phyloP scores from a whole-genome alignment of 2,329 filamentous ascomycete species.

The Talaromyces sp. region DNA sequence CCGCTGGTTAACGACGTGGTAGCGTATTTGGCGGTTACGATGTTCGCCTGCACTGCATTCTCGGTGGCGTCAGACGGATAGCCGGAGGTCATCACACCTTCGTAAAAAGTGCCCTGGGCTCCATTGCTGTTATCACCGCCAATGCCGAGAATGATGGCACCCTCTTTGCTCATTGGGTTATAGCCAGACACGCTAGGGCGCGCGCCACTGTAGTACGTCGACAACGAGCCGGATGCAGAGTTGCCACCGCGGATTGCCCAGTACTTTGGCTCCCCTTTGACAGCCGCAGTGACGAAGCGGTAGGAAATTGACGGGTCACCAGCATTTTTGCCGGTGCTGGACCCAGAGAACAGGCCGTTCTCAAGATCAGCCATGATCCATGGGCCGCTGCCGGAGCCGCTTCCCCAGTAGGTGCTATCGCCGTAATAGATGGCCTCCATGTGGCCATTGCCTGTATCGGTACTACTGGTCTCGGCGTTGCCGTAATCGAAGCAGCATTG shows the following conservation, averaged over 20 bases:
- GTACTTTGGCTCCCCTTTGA: slow-evolving; percentile 4
- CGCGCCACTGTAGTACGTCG: slow-evolving; percentile 6
- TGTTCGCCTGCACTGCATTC: slow-evolving; percentile 9
- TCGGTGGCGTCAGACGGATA: slow-evolving; percentile 9
- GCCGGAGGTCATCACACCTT: slow-evolving; percentile 12
- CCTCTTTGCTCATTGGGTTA: slow-evolving; percentile 11
- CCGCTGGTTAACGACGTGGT: slow-evolving; percentile 8
- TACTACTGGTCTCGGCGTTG: slow-evolving; percentile 11
- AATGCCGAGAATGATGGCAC: slow-evolving; percentile 12
- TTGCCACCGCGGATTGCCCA: slow-evolving; percentile 12
- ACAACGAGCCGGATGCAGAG: slow-evolving; percentile 4
- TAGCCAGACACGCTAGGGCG: slow-evolving; percentile 8
- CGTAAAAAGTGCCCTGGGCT: slow-evolving; percentile 13
- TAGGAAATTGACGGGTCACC: slow-evolving; percentile 6
- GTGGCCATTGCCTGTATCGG: slow-evolving; percentile 11
- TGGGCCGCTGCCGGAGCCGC: slow-evolving; percentile 8
- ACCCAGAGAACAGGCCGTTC: slow-evolving; percentile 10
- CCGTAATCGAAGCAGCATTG: slow-evolving; percentile 13
- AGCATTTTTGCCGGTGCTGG: neutral
- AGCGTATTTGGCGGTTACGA: slow-evolving; percentile 9
- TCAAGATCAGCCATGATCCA: slow-evolving; percentile 13
- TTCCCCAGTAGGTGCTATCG: neutral
- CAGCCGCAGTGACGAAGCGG: slow-evolving; percentile 9
- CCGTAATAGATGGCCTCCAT: slow-evolving; percentile 14
- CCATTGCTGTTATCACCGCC: slow-evolving; percentile 11